phyloP scores from a whole-genome alignment of 1,284 basidiomycete genomes.

The Trichosporon sp. region DNA sequence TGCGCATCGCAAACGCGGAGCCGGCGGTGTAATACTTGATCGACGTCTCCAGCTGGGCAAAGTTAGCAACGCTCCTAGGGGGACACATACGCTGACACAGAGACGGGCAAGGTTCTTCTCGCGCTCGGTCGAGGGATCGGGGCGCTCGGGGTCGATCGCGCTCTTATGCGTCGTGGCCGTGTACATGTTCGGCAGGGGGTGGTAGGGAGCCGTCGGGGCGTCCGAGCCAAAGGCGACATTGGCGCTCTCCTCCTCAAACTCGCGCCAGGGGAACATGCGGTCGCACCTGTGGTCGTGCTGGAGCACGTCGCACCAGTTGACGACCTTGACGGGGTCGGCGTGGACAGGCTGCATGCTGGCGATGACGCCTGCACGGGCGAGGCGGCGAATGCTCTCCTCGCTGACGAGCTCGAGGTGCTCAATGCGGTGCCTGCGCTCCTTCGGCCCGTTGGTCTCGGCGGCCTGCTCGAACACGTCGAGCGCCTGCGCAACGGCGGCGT shows the following conservation, averaged over 20 bases:
- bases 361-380: constrained; percentile 27
- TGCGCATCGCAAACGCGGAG: constrained; percentile 25
- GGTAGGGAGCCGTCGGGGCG: constrained; percentile 32
- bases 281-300: constrained; percentile 27
- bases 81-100: constrained; percentile 8
- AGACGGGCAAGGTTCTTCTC: constrained; percentile 10
- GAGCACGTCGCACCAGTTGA: constrained; percentile 30
- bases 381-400: constrained; percentile 24
- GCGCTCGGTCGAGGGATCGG: constrained; percentile 14
- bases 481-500: constrained; percentile 34
- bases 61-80: constrained; percentile 7
- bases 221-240: constrained; percentile 34
- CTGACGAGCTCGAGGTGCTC: constrained; percentile 36
- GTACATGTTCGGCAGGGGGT: constrained; percentile 30
- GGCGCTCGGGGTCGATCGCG: constrained; percentile 24
- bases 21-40: constrained; percentile 27
- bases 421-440: constrained; percentile 24
- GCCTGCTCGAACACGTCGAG: constrained; percentile 33
- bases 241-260: constrained; percentile 24
- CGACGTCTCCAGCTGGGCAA: constrained; percentile 12
- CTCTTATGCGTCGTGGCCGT: constrained; percentile 32
- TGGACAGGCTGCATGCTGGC: constrained; percentile 39
- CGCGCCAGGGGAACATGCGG: constrained; percentile 33
- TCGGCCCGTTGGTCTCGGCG: constrained; percentile 20
- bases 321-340: constrained; percentile 31